These are phyloP conservation scores for Epichloe hybrida DNA, from an alignment of 2,329 filamentous ascomycete species.

Conservation along the genomic window DNA sequence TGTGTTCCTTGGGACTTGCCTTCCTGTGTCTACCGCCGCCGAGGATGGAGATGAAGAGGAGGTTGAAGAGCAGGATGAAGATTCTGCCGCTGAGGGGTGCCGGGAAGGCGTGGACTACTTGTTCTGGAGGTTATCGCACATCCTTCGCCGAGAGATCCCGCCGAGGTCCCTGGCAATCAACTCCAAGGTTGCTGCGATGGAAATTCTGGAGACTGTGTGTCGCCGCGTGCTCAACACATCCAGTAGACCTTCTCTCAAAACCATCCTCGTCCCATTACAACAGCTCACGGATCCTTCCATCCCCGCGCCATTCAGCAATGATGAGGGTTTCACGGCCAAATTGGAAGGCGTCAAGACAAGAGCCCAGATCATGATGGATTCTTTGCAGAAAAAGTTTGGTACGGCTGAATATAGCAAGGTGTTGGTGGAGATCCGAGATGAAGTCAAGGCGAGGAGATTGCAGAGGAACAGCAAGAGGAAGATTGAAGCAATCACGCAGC, in stretches of 20 bases:
- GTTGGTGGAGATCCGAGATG: conserved; percentile 58
- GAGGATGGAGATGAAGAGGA: conserved; percentile 29
- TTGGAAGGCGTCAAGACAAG: conserved; percentile 60
- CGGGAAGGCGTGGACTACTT: conserved; percentile 51
- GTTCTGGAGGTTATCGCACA: conserved; percentile 62
- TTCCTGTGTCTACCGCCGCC: conserved; percentile 26
- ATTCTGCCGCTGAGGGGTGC: conserved; percentile 18
- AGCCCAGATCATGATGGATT: conserved; percentile 64
- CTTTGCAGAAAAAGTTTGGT: conserved; percentile 75
- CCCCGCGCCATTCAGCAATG: conserved; percentile 54
- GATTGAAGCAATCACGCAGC: conserved; percentile 72
- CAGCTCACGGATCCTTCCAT: conserved; percentile 75
- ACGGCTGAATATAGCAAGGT: conserved; percentile 64
- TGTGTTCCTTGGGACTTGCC: conserved; percentile 58
- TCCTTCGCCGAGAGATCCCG: conserved; percentile 62
- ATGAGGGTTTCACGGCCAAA: conserved; percentile 52
- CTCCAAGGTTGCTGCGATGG: conserved; percentile 63
- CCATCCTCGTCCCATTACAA: conserved; percentile 49
- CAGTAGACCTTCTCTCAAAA: conserved; percentile 49
- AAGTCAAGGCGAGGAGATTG: conserved; percentile 58
- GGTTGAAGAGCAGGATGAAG: conserved; percentile 29
- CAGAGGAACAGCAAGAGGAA: conserved; percentile 71
- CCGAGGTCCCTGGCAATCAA: conserved; percentile 51
- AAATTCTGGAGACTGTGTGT: conserved; percentile 58
- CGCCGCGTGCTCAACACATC: conserved; percentile 43